These are phyloP conservation scores for Heterobasidion parviporum DNA, from an alignment of 1,284 basidiomycete genomes.

Conservation along the genomic window DNA sequence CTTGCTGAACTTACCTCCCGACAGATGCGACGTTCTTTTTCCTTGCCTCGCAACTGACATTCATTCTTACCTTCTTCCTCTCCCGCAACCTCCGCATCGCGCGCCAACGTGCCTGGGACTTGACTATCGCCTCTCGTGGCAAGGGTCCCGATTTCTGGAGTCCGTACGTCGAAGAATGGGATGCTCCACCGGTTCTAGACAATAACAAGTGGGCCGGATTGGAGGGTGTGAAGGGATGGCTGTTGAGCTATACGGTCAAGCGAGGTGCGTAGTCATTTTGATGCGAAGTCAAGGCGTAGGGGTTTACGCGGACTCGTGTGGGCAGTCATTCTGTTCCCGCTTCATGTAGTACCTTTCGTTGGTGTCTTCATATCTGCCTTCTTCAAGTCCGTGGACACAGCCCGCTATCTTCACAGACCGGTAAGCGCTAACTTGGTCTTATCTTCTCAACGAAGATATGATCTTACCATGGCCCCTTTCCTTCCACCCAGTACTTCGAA, in stretches of 20 bases:
- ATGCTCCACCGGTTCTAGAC: conserved; percentile 46
- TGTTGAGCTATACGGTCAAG: conserved; percentile 36
- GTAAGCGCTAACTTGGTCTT: conserved; percentile 27
- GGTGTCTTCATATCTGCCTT: conserved; percentile 58
- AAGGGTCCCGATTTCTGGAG: conserved; percentile 82
- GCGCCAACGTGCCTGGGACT: conserved; percentile 68
- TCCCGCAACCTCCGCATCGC: conserved; percentile 40
- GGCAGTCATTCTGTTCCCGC: conserved; percentile 27
- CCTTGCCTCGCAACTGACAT: conserved; percentile 44
- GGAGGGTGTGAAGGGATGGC: conserved; percentile 27
- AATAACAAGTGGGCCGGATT: conserved; percentile 17
- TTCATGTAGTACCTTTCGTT: conserved; percentile 65
- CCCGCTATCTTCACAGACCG: conserved; percentile 61
- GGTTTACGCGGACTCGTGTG: conserved; percentile 39
- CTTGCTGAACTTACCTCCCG: neutral
- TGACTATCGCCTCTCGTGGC: conserved; percentile 72
- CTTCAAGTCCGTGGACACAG: conserved; percentile 63
- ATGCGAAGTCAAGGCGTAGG: neutral
- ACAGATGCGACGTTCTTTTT: conserved; percentile 4
- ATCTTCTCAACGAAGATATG: neutral
- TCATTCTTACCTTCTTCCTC: conserved; percentile 74
- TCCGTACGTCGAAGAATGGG: conserved; percentile 85
- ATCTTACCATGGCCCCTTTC: neutral
- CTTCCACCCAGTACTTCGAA: conserved; percentile 52
- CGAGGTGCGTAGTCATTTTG: conserved; percentile 2